These are phyloP conservation scores for Blastocladiella emersonii DNA, from an alignment of 371 early-diverging fungal genomes.

Conservation along the genomic window DNA sequence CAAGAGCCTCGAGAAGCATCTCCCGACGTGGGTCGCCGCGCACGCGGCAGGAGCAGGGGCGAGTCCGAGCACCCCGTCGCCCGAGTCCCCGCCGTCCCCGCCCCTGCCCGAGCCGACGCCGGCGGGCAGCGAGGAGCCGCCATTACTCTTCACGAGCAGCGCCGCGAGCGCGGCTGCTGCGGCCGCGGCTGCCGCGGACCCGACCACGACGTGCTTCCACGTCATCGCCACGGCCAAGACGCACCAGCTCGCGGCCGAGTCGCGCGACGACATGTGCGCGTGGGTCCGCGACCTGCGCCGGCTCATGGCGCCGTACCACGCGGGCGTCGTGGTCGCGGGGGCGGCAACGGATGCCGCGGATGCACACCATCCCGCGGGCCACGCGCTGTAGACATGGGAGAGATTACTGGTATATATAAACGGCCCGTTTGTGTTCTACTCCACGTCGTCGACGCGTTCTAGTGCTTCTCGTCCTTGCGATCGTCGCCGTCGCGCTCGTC, in stretches of 20 bases:
- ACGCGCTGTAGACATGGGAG: too few relatives aligned
- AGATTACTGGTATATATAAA: too few relatives aligned
- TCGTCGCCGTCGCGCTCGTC: too few relatives aligned
- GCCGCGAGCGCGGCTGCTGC: neutral
- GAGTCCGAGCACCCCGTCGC: neutral
- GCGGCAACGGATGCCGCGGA: too few relatives aligned
- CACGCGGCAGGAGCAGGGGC: neutral
- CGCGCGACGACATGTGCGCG: neutral
- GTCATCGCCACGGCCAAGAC: neutral
- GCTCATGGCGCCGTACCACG: neutral
- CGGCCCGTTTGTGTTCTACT: too few relatives aligned
- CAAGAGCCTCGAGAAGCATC: neutral
- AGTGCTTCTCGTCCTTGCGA: too few relatives aligned
- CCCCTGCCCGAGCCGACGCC: neutral
- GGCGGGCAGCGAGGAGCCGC: neutral
- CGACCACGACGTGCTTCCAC: neutral
- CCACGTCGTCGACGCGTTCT: too few relatives aligned
- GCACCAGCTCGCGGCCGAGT: neutral
- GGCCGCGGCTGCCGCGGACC: neutral
- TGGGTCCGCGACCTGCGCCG: slow-evolving; percentile 2
- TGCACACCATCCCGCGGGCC: too few relatives aligned
- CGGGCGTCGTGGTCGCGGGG: neutral
- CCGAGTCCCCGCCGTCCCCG: neutral
- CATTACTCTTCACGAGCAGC: neutral
- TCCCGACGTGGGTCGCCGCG: neutral